phyloP scores from a whole-genome alignment of 768 basidiomycete genomes.

The Dioszegia aurantiaca region DNA sequence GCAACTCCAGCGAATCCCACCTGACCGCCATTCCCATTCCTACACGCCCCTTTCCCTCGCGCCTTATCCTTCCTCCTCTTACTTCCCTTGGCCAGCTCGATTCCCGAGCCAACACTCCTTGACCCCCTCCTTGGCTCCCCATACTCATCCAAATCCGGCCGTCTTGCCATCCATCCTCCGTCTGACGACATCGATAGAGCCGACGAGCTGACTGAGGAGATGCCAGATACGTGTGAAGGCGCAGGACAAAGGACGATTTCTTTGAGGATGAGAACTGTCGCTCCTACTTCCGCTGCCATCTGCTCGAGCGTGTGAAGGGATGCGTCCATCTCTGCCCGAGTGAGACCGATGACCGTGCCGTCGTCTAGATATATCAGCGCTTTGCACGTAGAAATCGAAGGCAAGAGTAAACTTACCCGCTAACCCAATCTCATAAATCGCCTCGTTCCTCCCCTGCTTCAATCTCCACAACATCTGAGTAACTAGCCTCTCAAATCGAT shows the following conservation, averaged over 20 bases:
- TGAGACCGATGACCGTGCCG: conserved; percentile 78
- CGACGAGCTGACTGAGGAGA: conserved; percentile 12
- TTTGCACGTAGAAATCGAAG: too few relatives aligned
- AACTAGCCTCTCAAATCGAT: conserved; percentile 61
- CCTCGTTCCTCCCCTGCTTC: conserved; percentile 76
- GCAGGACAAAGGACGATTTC: conserved; percentile 58
- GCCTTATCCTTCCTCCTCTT: conserved; percentile 1
- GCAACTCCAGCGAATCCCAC: too few relatives aligned
- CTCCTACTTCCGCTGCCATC: conserved; percentile 93
- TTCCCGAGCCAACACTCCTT: neutral
- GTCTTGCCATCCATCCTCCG: conserved; percentile 11
- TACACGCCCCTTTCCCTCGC: neutral
- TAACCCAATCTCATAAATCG: conserved; percentile 76
- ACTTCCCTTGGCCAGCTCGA: neutral
- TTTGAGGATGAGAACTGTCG: conserved; percentile 84
- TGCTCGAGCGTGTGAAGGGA: conserved; percentile 81
- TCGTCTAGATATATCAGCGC: conserved; percentile 60
- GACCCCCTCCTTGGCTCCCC: conserved; percentile 21
- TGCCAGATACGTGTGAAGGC: neutral
- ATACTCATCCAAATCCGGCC: conserved; percentile 22
- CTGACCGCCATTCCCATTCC: conserved; percentile 7
- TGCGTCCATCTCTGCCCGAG: conserved; percentile 66
- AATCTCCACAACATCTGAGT: conserved; percentile 96
- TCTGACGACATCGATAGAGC: conserved; percentile 6
- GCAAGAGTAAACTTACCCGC: conserved; percentile 49